phyloP scores from a whole-genome alignment of 495 filamentous ascomycete species.

The Hyaloscypha variabilis region DNA sequence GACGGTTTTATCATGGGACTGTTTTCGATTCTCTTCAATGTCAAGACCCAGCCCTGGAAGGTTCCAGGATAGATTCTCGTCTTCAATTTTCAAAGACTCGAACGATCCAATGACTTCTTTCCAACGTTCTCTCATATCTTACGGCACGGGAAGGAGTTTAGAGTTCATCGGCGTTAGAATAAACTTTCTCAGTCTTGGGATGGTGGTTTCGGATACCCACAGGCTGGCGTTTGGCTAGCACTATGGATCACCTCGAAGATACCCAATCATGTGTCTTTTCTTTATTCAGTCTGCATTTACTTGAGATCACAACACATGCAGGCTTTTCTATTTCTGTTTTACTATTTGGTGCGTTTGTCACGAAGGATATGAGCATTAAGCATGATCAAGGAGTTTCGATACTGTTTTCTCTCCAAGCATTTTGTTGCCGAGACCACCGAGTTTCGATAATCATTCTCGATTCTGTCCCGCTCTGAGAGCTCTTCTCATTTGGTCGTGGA shows the following conservation, averaged over 20 bases:
- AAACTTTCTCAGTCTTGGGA: not conserved
- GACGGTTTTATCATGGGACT: not conserved
- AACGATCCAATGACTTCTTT: not conserved
- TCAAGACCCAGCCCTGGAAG: not conserved
- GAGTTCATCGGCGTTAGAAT: not conserved
- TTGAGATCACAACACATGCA: not conserved
- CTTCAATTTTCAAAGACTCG: not conserved
- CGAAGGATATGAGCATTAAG: not conserved
- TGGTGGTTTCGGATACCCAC: not conserved
- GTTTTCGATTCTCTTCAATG: not conserved
- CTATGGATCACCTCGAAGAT: not conserved
- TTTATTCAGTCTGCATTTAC: not conserved
- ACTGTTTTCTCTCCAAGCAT: not conserved
- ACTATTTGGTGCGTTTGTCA: not conserved
- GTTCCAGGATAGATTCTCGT: constrained; percentile 5
- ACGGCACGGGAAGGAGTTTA: not conserved
- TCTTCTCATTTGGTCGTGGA: not conserved
- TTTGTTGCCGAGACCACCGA: not conserved
- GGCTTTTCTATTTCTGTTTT: not conserved
- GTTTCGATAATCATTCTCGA: not conserved
- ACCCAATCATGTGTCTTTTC: not conserved
- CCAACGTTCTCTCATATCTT: not conserved
- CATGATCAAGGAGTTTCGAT: not conserved
- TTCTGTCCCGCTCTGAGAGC: not conserved
- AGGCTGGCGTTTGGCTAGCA: not conserved